Base-by-base conservation (phyloP, 345 rosid species). In the Zanthoxylum bungeanum region DNA sequence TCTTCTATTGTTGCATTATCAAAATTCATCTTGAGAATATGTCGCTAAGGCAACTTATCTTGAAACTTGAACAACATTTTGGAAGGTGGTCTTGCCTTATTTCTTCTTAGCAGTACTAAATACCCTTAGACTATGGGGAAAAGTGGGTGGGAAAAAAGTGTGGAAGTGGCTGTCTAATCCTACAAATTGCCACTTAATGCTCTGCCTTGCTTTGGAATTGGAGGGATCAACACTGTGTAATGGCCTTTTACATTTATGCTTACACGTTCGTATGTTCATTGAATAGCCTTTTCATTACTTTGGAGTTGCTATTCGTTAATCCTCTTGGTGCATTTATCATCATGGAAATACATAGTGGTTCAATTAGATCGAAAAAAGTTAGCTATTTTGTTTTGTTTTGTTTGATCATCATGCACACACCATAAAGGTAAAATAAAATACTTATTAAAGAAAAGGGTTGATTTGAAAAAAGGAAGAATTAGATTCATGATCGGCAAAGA, bases 401-500 rank as follows among this genome's bases (percentile, higher is more conserved):
- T 47, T 59, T n/a, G 7, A 14, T 21, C 40, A 8, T 59, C 62
- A n/a, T n/a, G n/a, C n/a, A n/a, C 0, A 11, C 16, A 37, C 64
- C 19, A 16, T 42, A 76, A 59, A 59, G 30, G 7, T 28, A 60
- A 60, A 53, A 44, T n/a, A 33, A 53, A 49, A 24, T 8, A 39
- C 33, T 77, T 22, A 4, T 28, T 44, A 24, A 55, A 40, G 53
- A 25, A 53, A 25, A 9, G 2, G 30, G 36, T 3, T 11, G 46
- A 68, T 53, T 53, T 4, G 25, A 19, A 37, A 52, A 31, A 34
- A 22, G 52, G 30, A 55, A 30, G 36, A 9, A 19, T 28, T 58
- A 17, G 30, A 47, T 53, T 24, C 31, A 14, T 57, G 22, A 47
- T 39, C 73, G 80, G 77, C 62, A 11, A 62, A n/a, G n/a, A n/a